phyloP scores from a whole-genome alignment of 2,329 filamentous ascomycete genomes.

The Diaporthe sp. region DNA sequence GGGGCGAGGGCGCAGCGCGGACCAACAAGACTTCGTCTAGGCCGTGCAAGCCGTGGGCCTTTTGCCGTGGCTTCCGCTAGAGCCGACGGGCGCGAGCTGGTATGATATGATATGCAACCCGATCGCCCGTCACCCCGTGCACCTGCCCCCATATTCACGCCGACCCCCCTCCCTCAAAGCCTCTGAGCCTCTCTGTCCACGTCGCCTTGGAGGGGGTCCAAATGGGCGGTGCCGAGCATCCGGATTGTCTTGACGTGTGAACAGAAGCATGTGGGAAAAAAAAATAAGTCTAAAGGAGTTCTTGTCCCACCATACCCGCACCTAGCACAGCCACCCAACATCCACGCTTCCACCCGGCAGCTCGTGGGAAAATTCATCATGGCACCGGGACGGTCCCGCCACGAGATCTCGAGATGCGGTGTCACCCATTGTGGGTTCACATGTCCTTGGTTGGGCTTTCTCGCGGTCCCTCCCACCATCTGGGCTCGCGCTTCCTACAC shows the following conservation, averaged over 20 bases:
- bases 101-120: neutral
- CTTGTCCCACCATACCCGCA: constrained; percentile 13
- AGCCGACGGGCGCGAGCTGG: constrained; percentile 5
- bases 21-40: neutral
- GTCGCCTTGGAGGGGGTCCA: neutral
- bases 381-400: neutral
- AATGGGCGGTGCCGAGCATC: constrained; percentile 11
- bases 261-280: neutral
- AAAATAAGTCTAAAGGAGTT: neutral
- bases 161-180: constrained; percentile 4
- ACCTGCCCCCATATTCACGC: neutral
- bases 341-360: too few relatives aligned
- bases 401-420: constrained; percentile 7
- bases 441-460: neutral
- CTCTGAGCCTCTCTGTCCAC: constrained; percentile 17
- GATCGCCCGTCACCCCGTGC: neutral
- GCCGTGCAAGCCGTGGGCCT: constrained; percentile 7
- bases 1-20: neutral
- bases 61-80: constrained; percentile 13
- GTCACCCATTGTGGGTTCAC: constrained; percentile 7
- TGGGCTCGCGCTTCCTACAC: neutral
- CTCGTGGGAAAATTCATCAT: neutral
- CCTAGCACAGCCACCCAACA: neutral
- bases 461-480: neutral
- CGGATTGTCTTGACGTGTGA: constrained; percentile 5